phyloP scores from a whole-genome alignment of 2,329 filamentous ascomycete species.

The Fusarium secorum region DNA sequence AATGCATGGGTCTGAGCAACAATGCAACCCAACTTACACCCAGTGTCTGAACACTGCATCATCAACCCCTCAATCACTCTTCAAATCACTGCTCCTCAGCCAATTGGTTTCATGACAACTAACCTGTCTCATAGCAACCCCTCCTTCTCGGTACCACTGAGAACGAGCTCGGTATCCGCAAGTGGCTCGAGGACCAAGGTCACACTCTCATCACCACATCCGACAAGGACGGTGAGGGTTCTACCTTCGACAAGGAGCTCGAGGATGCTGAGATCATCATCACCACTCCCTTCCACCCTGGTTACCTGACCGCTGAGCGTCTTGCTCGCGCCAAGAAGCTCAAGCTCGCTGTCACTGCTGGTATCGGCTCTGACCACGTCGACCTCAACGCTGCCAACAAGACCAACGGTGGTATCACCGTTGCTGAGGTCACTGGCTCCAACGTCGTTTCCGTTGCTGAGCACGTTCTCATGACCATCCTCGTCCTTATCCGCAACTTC shows the following conservation, averaged over 20 bases:
- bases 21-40: constrained; percentile 28
- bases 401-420: constrained; percentile 96
- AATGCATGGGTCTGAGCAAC: constrained; percentile 12
- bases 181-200: constrained; percentile 97
- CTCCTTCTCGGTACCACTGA: constrained; percentile 92
- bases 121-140: constrained; percentile 63
- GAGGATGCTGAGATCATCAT: constrained; percentile 99
- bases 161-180: constrained; percentile 96
- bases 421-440: constrained; percentile 96
- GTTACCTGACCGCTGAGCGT: constrained; percentile 95
- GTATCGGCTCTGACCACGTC: constrained; percentile 98
- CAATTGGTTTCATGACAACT: constrained; percentile 28
- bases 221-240: constrained; percentile 95
- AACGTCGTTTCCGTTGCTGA: constrained; percentile 99
- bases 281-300: constrained; percentile 98
- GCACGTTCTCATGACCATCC: constrained; percentile 99
- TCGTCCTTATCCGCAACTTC: constrained; percentile 95
- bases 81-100: neutral
- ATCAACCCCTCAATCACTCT: constrained; percentile 1
- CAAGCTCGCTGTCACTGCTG: constrained; percentile 95
- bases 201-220: constrained; percentile 97
- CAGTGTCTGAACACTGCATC: constrained; percentile 13
- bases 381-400: constrained; percentile 97
- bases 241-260: constrained; percentile 92
- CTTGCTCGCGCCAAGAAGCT: constrained; percentile 98